Conservation (phyloP, 306 rosid genomes). For the Hippophae rhamnoides region DNA sequence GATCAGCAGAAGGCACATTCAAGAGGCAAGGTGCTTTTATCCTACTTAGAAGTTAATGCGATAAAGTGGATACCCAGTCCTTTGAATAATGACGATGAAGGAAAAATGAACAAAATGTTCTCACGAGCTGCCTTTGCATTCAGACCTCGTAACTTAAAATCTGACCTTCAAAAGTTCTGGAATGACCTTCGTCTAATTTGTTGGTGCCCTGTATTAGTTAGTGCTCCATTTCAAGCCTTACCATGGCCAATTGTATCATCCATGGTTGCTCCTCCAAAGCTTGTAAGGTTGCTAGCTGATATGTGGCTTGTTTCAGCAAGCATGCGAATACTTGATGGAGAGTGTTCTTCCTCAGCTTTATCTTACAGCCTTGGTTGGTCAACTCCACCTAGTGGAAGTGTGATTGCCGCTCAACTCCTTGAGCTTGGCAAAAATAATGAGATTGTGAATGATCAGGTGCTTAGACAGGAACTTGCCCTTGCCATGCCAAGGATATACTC, state of each 20-base stretch:
- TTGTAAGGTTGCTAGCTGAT: constrained; percentile 64
- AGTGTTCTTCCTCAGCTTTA: constrained; percentile 83
- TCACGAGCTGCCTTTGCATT: constrained; percentile 69
- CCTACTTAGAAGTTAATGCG: constrained; percentile 90
- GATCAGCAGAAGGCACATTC: constrained; percentile 71
- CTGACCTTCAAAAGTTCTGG: constrained; percentile 86
- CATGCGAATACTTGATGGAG: constrained; percentile 87
- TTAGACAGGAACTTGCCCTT: constrained; percentile 80
- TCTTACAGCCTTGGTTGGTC: constrained; percentile 77
- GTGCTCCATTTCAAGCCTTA: constrained; percentile 65
- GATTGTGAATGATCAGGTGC: constrained; percentile 72
- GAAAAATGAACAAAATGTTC: constrained; percentile 65
- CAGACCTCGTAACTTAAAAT: constrained; percentile 48
- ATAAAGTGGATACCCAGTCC: constrained; percentile 79
- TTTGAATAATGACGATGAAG: constrained; percentile 42
- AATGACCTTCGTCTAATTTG: constrained; percentile 65
- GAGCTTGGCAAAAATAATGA: constrained; percentile 96
- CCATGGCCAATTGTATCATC: constrained; percentile 92
- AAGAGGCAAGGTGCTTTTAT: constrained; percentile 74
- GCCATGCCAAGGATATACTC: constrained; percentile 92
- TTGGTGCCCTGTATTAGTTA: constrained; percentile 83
- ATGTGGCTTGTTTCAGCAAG: constrained; percentile 96
- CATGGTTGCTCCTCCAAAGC: constrained; percentile 93
- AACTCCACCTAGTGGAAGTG: constrained; percentile 82
- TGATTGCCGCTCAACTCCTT: constrained; percentile 90